These are phyloP conservation scores for Elaeis oleifera DNA, from an alignment of 202 grass and related monocot genomes.

Conservation along the genomic window DNA sequence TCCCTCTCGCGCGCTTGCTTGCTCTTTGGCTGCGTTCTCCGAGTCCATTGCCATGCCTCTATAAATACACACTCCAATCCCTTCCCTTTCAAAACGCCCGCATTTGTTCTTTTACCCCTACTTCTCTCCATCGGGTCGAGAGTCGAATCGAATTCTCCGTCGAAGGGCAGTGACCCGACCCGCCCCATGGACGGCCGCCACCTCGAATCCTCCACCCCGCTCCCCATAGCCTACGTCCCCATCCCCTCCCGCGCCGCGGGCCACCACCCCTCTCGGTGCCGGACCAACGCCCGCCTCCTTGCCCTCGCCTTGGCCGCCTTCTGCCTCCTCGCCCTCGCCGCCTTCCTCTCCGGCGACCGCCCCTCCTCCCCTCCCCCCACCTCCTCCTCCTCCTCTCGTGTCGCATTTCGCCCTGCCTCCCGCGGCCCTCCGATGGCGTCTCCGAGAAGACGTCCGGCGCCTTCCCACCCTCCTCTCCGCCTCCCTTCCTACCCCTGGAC, in stretches of 20 bases:
- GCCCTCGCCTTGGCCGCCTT: background rate
- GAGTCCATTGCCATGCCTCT: too few relatives aligned
- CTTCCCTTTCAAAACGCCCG: too few relatives aligned
- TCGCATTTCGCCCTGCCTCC: background rate
- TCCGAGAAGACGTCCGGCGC: slow-evolving; percentile 73
- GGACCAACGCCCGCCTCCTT: background rate
- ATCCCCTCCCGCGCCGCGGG: slow-evolving; percentile 19
- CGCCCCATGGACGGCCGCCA: slow-evolving; percentile 30
- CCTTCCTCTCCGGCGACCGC: slow-evolving; percentile 15
- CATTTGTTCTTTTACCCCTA: too few relatives aligned
- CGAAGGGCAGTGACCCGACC: too few relatives aligned
- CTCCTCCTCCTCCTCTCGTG: background rate
- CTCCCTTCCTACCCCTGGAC: slow-evolving; percentile 51
- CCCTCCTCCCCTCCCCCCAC: background rate
- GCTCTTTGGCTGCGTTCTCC: too few relatives aligned
- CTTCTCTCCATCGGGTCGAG: too few relatives aligned
- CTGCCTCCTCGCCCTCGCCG: slow-evolving; percentile 21
- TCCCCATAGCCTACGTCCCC: slow-evolving; percentile 34
- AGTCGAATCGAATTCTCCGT: too few relatives aligned
- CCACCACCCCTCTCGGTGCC: background rate
- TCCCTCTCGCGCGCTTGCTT: too few relatives aligned
- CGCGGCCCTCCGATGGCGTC: slow-evolving; percentile 51
- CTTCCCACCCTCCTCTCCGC: background rate
- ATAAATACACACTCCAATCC: too few relatives aligned
- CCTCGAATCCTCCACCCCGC: slow-evolving; percentile 16